Evolutionary conservation across 768 basidiomycete genomes (phyloP), one percentile per base, ranked within the genome.

Genomic region (Boletales sp.): DNA sequence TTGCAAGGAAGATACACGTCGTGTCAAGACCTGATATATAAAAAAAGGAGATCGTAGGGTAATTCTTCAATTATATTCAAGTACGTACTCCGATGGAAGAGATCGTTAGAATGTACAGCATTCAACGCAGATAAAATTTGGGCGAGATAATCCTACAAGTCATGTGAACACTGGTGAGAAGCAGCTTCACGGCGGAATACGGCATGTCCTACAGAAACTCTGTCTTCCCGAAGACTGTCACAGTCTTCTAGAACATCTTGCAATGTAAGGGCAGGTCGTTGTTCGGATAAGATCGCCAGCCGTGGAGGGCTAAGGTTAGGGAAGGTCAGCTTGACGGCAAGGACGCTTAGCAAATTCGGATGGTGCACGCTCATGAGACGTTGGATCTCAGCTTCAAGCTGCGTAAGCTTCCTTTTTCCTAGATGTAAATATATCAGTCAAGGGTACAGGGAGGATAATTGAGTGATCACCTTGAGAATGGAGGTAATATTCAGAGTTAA

Each of bases 221-320:
- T 75, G 34, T 84, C 83, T 62, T 88, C 82, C 42, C 82, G 78
- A n/a, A 94, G 68, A n/a, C 72, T 75, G 31, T 87, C 83, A 45
- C 81, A 84, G 57, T 90, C 86, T 53, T 86, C 81, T n/a, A 94
- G 70, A 6, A 93, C 78, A 51, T 90, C 87, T 38, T 81, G 74
- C 28, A 93, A 64, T 0, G 81, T 84, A 50, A 87, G 68, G 0
- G 81, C 66, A 0, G 88, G 87, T 1, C 76, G 72, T 60, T 86
- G 80, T 59, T 93, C 90, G n/a, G 76, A 80, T 19, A 93, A 73
- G 6, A 94, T 76, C 30, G 78, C 69, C 49, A 94, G 62, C 45
- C 78, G 78, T 3, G 85, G 77, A 2, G 76, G 66, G 36, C 69
- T 74, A 0, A 77, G 64, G 47, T 78, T 73, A 6, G 82, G 79